phyloP scores from a whole-genome alignment of 164 flowering plant genomes.

The Aristolochia californica region DNA sequence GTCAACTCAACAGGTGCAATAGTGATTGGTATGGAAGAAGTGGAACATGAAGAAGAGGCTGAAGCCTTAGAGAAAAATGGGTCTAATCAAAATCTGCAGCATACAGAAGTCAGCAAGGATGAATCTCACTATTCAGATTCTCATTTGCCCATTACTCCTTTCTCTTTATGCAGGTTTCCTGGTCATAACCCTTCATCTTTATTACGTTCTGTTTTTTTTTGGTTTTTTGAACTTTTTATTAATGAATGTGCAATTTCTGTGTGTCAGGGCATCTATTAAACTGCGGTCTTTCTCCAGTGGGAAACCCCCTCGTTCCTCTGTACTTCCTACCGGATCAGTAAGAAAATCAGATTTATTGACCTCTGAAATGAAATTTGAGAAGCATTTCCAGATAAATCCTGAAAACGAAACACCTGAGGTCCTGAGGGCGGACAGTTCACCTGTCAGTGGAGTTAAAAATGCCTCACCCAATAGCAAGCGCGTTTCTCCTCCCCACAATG shows the following conservation, averaged over 20 bases:
- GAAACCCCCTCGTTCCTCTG: conserved; percentile 44
- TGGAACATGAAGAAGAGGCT: conserved; percentile 49
- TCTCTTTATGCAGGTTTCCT: not conserved
- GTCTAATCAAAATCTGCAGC: conserved; percentile 20
- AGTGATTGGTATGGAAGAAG: conserved; percentile 27
- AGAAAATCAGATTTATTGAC: conserved; percentile 29
- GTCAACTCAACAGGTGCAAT: conserved; percentile 13
- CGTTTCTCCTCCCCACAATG: conserved; percentile 67
- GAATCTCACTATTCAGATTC: conserved; percentile 31
- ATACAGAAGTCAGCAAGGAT: conserved; percentile 22
- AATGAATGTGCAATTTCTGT: not conserved
- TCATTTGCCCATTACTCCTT: conserved; percentile 37
- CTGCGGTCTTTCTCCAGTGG: conserved; percentile 45
- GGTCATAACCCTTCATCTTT: too few relatives aligned
- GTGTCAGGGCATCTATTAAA: conserved; percentile 36
- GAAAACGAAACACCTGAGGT: conserved; percentile 74
- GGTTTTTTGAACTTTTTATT: not conserved
- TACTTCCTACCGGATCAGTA: conserved; percentile 23
- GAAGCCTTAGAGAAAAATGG: conserved; percentile 31
- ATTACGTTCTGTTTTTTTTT: not conserved
- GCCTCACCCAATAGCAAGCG: conserved; percentile 85
- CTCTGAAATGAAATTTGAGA: conserved; percentile 39
- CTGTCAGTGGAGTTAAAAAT: conserved; percentile 40
- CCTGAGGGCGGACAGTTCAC: conserved; percentile 39
- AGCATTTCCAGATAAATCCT: conserved; percentile 21